phyloP scores from a whole-genome alignment of 2,329 filamentous ascomycete genomes.

The Trichoderma sp. region DNA sequence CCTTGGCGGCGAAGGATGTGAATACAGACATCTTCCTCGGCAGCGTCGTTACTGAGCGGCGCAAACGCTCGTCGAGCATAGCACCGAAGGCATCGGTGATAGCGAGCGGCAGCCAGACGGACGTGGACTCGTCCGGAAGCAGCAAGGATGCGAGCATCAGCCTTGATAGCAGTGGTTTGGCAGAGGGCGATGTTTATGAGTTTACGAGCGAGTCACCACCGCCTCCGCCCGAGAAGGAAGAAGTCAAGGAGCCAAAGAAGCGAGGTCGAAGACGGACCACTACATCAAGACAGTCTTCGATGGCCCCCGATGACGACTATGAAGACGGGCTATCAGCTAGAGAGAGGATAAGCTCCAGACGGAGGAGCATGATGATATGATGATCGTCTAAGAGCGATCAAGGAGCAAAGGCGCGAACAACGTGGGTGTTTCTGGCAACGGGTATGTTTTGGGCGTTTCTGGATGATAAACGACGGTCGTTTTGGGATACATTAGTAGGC shows the following conservation, averaged over 20 bases:
- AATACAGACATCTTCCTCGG: conserved; percentile 38
- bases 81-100: conserved; percentile 28
- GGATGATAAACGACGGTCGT: conserved; percentile 30
- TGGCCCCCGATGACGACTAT: conserved; percentile 44
- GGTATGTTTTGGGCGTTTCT: conserved; percentile 37
- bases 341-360: conserved; percentile 45
- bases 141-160: conserved; percentile 30
- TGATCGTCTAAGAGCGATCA: conserved; percentile 36
- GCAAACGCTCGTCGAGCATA: conserved; percentile 45
- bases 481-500: conserved; percentile 34
- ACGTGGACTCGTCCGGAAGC: conserved; percentile 10
- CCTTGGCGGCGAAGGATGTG: conserved; percentile 46
- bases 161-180: conserved; percentile 33
- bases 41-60: conserved; percentile 44
- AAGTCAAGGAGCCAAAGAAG: conserved; percentile 34
- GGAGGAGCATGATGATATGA: conserved; percentile 61
- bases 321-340: conserved; percentile 38
- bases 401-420: conserved; percentile 26
- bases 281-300: conserved; percentile 45
- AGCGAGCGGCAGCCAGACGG: conserved; percentile 29
- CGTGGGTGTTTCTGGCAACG: conserved; percentile 32
- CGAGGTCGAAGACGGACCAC: conserved; percentile 40
- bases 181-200: conserved; percentile 56
- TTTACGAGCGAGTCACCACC: conserved; percentile 54
- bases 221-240: conserved; percentile 43